Evolutionary conservation across 768 basidiomycete genomes (phyloP), one percentile per base, ranked within the genome.

Genomic region (Arthromyces matolae): DNA sequence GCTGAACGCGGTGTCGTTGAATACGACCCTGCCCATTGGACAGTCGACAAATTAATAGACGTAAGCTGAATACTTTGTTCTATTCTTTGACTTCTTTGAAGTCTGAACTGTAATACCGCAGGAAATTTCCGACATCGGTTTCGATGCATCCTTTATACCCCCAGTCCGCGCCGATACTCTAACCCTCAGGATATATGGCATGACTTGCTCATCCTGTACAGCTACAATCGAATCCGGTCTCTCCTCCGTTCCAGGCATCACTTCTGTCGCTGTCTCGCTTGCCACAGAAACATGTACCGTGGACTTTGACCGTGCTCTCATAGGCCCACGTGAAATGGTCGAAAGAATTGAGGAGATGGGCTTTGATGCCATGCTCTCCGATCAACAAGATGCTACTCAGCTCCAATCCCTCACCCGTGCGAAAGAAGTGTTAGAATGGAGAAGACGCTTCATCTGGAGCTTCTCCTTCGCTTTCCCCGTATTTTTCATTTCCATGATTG

Each of bases 101-200:
- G 27, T 5, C 2, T 13, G n/a, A n/a, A n/a, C n/a, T 45, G 53
- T 54, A 6, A 59, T 41, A 16, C 38, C n/a, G 16, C 64, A 93
- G 88, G 93, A 93, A 78, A 91, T 95, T 50, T 86, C 85, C 3
- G 92, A 94, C 67, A 84, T 93, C 46, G 93, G 93, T 8, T 96
- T 96, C 60, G 93, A 92, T 64, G 90, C 93, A 2, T 80, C 85
- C 0, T 72, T 83, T 42, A 82, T 95, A 39, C 85, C 85, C 0
- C 73, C 79, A 2, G 63, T 73, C 34, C 77, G 79, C 16, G 73
- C 79, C 5, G 89, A 94, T 59, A 71, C 72, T 1, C 75, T 93
- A 42, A 83, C 78, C 10, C 75, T 95, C 19, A 83, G 84, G 27
- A 78, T 95, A 61, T 94, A 88, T 61, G 93, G 92, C 63, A 93